Evolutionary conservation across 2,329 filamentous ascomycete species (phyloP).

Genomic region (Dryadomyces quercivorus): DNA sequence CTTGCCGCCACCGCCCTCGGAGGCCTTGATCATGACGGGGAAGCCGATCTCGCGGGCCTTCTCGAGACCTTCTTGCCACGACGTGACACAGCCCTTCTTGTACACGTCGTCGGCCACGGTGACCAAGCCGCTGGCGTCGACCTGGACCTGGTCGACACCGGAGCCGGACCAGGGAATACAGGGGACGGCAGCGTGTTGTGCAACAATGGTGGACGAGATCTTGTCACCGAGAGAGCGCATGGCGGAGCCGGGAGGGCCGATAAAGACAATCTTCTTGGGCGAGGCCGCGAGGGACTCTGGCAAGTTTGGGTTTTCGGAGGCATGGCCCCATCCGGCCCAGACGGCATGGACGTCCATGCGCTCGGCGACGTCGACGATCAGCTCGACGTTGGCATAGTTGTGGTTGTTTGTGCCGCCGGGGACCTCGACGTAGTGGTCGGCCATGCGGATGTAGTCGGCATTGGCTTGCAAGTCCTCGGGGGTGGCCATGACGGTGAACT

Average conservation of each 20-base stretch:
- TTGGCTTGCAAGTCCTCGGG: constrained; percentile 96
- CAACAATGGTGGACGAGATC: constrained; percentile 98
- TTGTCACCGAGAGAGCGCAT: constrained; percentile 99
- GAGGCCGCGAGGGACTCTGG: constrained; percentile 93
- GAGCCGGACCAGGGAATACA: constrained; percentile 99
- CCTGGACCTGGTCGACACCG: constrained; percentile 67
- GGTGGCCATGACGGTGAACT: constrained; percentile 99
- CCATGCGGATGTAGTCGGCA: constrained; percentile 99
- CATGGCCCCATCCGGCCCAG: constrained; percentile 98
- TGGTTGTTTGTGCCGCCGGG: constrained; percentile 99
- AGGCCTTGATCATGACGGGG: constrained; percentile 99
- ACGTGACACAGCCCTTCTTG: constrained; percentile 78
- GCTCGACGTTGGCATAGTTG: constrained; percentile 99
- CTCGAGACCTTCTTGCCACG: constrained; percentile 77
- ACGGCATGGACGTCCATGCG: constrained; percentile 97
- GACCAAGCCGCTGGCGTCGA: constrained; percentile 77
- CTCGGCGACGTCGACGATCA: constrained; percentile 97
- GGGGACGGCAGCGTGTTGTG: constrained; percentile 88
- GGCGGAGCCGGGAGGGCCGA: constrained; percentile 90
- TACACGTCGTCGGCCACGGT: constrained; percentile 82
- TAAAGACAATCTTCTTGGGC: constrained; percentile 98
- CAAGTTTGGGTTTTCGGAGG: constrained; percentile 95
- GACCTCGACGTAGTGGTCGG: constrained; percentile 98
- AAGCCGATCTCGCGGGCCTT: constrained; percentile 89
- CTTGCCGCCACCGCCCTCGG: constrained; percentile 97